Conservation (phyloP, 441 rosid genomes). For the Omphalea diandra region DNA sequence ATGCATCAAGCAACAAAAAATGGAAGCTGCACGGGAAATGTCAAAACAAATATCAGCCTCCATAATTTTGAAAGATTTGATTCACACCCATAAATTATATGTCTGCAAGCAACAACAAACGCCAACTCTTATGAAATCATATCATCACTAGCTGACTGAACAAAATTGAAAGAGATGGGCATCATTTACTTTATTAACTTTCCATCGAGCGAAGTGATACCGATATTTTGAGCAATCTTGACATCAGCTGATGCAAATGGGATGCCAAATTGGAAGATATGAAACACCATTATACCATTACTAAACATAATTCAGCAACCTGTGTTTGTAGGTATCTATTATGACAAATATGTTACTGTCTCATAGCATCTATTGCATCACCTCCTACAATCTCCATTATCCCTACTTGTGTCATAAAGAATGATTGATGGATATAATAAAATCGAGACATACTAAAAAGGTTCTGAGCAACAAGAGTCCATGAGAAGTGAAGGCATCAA, state of each 20-base stretch:
- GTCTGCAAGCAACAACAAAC: conserved; percentile 1
- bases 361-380: neutral
- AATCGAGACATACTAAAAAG: no score
- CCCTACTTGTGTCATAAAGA: conserved; percentile 5
- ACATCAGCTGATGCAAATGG: conserved; percentile 34
- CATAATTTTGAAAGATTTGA: conserved; percentile 5
- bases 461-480: neutral
- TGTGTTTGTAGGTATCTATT: conserved; percentile 21
- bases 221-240: conserved; percentile 28
- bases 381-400: neutral
- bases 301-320: conserved; percentile 11
- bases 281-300: conserved; percentile 28
- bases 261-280: neutral
- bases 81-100: conserved; percentile 11
- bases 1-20: conserved; percentile 1
- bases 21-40: neutral
- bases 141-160: conserved; percentile 16
- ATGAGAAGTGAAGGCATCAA: neutral
- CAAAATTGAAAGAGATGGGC: conserved; percentile 11
- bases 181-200: conserved; percentile 10
- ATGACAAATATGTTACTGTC: conserved; percentile 25
- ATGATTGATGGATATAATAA: neutral
- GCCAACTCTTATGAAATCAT: conserved; percentile 7
- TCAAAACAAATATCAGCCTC: neutral
- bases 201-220: conserved; percentile 25